phyloP scores from a whole-genome alignment of 345 rosid species.

The Bretschneidera sinensis region DNA sequence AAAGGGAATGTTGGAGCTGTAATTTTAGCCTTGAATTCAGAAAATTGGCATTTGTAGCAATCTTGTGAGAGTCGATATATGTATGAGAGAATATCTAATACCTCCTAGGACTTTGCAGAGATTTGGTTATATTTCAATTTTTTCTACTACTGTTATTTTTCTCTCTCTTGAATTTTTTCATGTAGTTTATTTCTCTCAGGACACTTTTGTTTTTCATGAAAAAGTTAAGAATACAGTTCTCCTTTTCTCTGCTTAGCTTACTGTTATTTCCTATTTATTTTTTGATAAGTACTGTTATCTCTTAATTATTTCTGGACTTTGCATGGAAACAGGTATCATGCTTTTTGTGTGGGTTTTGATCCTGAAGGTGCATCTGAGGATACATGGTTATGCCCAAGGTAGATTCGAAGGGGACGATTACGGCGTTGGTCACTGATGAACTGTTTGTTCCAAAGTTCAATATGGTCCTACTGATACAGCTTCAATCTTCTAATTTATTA shows the following conservation, averaged over 20 bases:
- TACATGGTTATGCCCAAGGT: conserved; percentile 98
- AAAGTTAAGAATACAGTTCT: too few species aligned
- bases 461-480: background rate
- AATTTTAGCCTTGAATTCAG: background rate
- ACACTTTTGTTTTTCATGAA: too few species aligned
- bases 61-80: background rate
- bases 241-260: background rate
- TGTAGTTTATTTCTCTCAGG: too few species aligned
- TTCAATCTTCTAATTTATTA: background rate
- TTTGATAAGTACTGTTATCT: background rate
- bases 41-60: background rate
- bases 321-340: conserved; percentile 80
- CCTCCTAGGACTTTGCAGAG: background rate
- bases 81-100: background rate
- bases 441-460: conserved; percentile 19
- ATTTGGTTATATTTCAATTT: background rate
- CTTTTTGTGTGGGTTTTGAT: conserved; percentile 94
- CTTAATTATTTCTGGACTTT: conserved; percentile 19
- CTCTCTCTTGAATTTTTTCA: background rate
- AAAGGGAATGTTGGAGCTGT: background rate
- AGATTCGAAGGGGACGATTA: conserved; percentile 25
- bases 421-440: conserved; percentile 16
- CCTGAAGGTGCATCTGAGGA: conserved; percentile 73
- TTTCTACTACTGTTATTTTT: background rate
- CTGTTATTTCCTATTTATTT: background rate